Base-by-base conservation (phyloP, 2,329 filamentous ascomycete species). In the Coleophoma cylindrospora region DNA sequence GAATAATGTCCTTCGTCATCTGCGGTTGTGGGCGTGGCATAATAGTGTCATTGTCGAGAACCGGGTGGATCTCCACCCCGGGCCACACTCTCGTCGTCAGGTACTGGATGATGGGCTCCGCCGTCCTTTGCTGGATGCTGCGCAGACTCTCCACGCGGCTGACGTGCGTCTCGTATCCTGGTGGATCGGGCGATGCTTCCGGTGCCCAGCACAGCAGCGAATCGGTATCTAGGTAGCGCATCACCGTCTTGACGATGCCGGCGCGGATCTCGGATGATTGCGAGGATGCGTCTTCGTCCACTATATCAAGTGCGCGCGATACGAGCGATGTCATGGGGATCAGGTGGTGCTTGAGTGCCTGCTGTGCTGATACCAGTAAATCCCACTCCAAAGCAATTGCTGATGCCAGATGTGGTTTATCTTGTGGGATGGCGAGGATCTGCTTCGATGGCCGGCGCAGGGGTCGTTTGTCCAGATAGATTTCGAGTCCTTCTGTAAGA, bases 331-430 rank as follows among this genome's bases (percentile, higher is more conserved):
- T 97, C 55, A 99, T 74, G 13, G 94, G 94, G 57, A 96, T 92
- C 44, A 95, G 81, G 70, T 97, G 90, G 52, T 88, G 82, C 66
- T 86, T 89, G 37, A 91, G 79, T 0, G 91, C 89, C 69, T 97
- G 89, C 64, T 91, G 86, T 3, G 87, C 83, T 13, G 87, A 88
- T 21, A 84, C 79, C 53, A 99, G 79, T 45, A 86, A 76, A 66
- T 96, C 91, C 94, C 94, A 99, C 74, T 99, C 94, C 41, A 95
- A 72, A 3, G 92, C 94, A 55, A 99, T 84, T 50, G 89, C 89
- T 41, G 84, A 78, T 21, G 92, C 92, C 37, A 97, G 85, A 62
- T 90, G 80, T 33, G 83, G 84, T 71, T 96, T 97, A 50, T 77
- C 79, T 2, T 72, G 61, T 0, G 94, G 91, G 27, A 97, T 63